Conservation (phyloP, 148 eudicot genomes). For the Chenopodium suecicum region DNA sequence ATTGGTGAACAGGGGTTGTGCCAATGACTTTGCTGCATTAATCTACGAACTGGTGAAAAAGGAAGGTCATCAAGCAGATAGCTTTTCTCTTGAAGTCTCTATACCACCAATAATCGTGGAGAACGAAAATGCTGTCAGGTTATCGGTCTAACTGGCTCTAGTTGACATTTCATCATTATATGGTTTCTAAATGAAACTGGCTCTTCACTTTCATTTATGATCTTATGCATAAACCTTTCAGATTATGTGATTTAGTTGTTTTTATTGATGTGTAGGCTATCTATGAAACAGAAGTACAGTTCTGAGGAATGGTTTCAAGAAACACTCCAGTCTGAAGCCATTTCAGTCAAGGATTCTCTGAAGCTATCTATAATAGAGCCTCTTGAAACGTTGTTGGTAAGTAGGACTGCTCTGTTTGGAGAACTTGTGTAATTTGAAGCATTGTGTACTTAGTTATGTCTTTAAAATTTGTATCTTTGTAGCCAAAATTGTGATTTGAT, state of each 20-base stretch:
- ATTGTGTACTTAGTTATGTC: slow-evolving; percentile 6
- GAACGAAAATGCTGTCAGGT: slow-evolving; percentile 70
- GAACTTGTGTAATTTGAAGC: not conserved
- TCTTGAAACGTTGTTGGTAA: slow-evolving; percentile 67
- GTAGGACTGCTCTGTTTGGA: slow-evolving; percentile 9
- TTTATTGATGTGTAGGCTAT: slow-evolving; percentile 38
- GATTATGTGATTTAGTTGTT: not conserved
- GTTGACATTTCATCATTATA: not conserved
- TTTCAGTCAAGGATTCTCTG: slow-evolving; percentile 69
- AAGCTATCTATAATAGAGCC: slow-evolving; percentile 54
- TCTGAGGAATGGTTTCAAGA: slow-evolving; percentile 72
- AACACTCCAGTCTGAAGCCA: slow-evolving; percentile 39
- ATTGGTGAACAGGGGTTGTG: slow-evolving; percentile 41
- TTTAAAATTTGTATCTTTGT: not conserved
- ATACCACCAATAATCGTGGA: slow-evolving; percentile 56
- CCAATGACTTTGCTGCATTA: slow-evolving; percentile 54
- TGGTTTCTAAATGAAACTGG: not conserved
- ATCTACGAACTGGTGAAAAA: slow-evolving; percentile 52
- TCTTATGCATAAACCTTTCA: not conserved
- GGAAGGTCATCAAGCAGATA: slow-evolving; percentile 50
- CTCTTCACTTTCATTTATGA: not conserved
- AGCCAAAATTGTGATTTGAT: not conserved
- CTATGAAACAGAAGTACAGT: slow-evolving; percentile 60
- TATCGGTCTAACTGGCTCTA: not conserved
- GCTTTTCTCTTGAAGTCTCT: slow-evolving; percentile 77